Conservation (phyloP, 2,329 filamentous ascomycete genomes). For the Trichoderma hamatum region DNA sequence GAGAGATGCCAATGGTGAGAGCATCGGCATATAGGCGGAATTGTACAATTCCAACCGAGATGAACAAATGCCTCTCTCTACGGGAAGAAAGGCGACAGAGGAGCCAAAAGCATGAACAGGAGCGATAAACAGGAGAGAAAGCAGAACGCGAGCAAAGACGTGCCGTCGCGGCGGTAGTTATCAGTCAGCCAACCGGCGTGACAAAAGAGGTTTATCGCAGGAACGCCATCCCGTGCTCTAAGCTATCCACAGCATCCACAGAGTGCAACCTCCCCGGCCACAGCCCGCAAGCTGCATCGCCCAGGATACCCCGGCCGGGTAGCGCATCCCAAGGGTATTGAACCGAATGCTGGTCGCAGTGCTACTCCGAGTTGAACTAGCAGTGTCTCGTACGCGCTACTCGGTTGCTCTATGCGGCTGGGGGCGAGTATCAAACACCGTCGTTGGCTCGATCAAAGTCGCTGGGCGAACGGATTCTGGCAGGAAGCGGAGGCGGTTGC, state of each 20-base stretch:
- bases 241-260: slow-evolving; percentile 17
- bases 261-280: slow-evolving; percentile 10
- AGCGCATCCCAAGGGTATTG: slow-evolving; percentile 8
- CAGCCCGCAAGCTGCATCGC: slow-evolving; percentile 12
- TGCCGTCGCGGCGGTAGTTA: slow-evolving; percentile 8
- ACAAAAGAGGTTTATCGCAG: slow-evolving; percentile 9
- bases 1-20: not conserved
- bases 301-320: slow-evolving; percentile 17
- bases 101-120: not conserved
- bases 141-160: not conserved
- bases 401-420: not conserved
- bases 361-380: not conserved
- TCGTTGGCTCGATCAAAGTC: slow-evolving; percentile 10
- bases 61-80: not conserved
- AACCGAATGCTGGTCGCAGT: not conserved
- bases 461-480: not conserved
- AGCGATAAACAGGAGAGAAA: not conserved
- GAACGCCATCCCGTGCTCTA: slow-evolving; percentile 1
- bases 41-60: not conserved
- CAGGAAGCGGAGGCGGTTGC: not conserved
- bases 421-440: not conserved
- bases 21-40: not conserved
- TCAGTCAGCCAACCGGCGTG: not conserved
- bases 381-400: not conserved
- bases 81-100: not conserved